These are phyloP conservation scores for Boletus subparvulus DNA, from an alignment of 768 basidiomycete genomes.

Conservation along the genomic window DNA sequence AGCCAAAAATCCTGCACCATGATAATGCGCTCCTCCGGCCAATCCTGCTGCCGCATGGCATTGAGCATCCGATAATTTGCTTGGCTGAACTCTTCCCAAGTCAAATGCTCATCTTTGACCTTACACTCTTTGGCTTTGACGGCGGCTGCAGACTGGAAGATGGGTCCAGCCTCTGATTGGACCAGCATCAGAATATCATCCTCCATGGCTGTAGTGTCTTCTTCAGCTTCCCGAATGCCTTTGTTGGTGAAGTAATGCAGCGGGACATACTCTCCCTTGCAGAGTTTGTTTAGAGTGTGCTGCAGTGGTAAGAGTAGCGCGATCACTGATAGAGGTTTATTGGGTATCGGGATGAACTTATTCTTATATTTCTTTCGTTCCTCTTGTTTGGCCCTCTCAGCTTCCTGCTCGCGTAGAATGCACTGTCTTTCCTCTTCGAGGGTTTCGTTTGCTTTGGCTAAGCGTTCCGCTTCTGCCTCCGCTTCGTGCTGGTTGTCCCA, in stretches of 20 bases:
- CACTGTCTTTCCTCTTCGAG: not conserved
- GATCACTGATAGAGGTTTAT: too few species aligned
- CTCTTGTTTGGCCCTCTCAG: not conserved
- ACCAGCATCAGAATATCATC: not conserved
- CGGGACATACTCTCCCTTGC: not conserved
- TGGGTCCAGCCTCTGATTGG: not conserved
- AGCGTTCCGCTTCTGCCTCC: too few species aligned
- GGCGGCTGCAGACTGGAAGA: not conserved
- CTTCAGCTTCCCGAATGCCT: not conserved
- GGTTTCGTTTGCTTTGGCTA: too few species aligned
- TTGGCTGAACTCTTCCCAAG: not conserved
- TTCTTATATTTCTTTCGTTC: not conserved
- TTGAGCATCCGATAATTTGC: not conserved
- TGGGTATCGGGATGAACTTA: too few species aligned
- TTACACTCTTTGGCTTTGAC: not conserved
- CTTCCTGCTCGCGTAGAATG: not conserved
- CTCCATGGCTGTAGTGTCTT: not conserved
- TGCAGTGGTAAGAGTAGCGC: not conserved
- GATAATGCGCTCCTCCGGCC: not conserved
- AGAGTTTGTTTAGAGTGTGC: not conserved
- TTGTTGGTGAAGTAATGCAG: constrained; percentile 5
- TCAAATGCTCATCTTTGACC: not conserved
- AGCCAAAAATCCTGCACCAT: not conserved
- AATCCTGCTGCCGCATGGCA: not conserved
- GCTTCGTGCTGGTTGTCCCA: too few species aligned